phyloP scores from a whole-genome alignment of 1,139 yeast species.

The Protomyces inundatus region DNA sequence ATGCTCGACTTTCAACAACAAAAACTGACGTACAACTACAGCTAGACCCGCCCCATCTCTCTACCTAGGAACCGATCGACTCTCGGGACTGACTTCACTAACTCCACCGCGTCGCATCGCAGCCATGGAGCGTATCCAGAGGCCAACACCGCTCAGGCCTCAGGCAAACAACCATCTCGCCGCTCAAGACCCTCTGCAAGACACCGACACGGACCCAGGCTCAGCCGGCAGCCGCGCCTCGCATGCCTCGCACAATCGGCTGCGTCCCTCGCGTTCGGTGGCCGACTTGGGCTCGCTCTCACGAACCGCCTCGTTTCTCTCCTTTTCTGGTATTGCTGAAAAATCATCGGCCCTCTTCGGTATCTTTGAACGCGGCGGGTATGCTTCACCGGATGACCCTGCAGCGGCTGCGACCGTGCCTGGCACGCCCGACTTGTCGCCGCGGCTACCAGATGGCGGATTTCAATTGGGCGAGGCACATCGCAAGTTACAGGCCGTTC shows the following conservation, averaged over 20 bases:
- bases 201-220: neutral
- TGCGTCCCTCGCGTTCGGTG: constrained; percentile 2
- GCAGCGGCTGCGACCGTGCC: constrained; percentile 9
- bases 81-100: neutral
- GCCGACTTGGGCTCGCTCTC: constrained; percentile 7
- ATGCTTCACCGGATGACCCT: neutral
- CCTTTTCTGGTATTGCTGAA: constrained; percentile 11
- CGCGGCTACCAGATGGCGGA: neutral
- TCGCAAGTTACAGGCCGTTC: too few species aligned
- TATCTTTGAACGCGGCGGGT: constrained; percentile 21
- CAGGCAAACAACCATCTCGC: neutral
- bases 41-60: neutral
- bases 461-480: neutral
- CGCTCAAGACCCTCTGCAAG: neutral
- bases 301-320: constrained; percentile 12
- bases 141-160: neutral
- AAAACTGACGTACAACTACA: neutral
- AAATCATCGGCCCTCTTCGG: constrained; percentile 14
- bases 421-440: constrained; percentile 2
- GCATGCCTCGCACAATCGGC: neutral
- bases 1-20: neutral
- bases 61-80: neutral
- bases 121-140: neutral
- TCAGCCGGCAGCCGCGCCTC: neutral
- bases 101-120: too few species aligned